Base-by-base conservation (phyloP, 2,329 filamentous ascomycete genomes). In the Colletotrichum viniferum region DNA sequence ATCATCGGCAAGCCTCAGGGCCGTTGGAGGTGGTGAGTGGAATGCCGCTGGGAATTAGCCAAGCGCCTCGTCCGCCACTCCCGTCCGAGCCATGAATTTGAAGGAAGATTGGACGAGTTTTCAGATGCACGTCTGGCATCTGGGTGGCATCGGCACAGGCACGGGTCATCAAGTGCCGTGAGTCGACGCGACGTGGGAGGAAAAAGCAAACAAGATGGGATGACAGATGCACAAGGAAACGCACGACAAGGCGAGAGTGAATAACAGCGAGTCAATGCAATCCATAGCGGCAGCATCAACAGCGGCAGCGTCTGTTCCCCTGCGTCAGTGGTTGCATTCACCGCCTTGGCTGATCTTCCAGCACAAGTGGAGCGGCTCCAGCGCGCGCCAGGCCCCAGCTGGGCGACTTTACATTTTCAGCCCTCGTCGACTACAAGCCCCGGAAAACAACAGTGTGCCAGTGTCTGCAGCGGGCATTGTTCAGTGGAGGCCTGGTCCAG, bases 361-460 rank as follows among this genome's bases (percentile, higher is more conserved):
- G 72, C 68, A 55, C 24, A 74, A 62, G 72, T 66, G 72, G 72
- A 71, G 68, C 24, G 56, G 34, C 67, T 32, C 67, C 67, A 71
- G 67, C 67, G 64, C 21, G 52, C 56, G 26, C 24, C 56, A 30
- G 26, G 56, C 56, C 56, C 24, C 56, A 30, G 26, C 56, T 28
- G 28, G 58, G 34, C 61, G 21, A 24, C 61, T 28, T 12, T 36
- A 28, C 34, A 28, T 28, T 13, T 55, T 38, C 34, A 30, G 55
- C 30, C 43, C 38, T 66, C 62, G 36, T 67, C 21, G 12, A 60
- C n/a, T n/a, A n/a, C n/a, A 61, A 72, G 72, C 72, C 69, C 68
- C 68, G 68, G 68, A 74, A 74, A 74, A 74, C 72, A n/a, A n/a
- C n/a, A n/a, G n/a, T n/a, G n/a, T n/a, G n/a, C 30, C 32, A 34